A percentile compares a stretch with the other conserved stretches of the same genome.
Evolutionary conservation across 768 basidiomycete species (phyloP).

Genomic region (Rickenella mellea): DNA sequence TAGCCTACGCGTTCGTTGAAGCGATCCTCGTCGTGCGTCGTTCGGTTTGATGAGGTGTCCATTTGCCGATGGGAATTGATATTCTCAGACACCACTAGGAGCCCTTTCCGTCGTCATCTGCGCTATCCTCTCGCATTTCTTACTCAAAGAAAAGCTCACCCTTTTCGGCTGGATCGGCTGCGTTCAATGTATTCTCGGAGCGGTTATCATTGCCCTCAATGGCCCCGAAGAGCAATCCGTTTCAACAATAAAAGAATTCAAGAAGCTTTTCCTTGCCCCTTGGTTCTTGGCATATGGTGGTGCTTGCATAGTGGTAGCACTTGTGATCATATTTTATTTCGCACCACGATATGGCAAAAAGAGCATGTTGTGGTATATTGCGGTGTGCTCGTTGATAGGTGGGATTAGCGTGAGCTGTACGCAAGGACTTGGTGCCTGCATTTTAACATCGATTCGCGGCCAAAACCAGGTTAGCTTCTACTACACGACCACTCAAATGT

Average conservation of each 20-base stretch:
- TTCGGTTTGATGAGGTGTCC: constrained; percentile 1
- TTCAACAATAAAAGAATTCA: constrained; percentile 19
- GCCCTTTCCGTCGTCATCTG: constrained; percentile 39
- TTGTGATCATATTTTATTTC: constrained; percentile 21
- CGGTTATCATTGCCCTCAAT: constrained; percentile 33
- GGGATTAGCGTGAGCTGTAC: constrained; percentile 32
- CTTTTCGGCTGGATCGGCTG: constrained; percentile 42
- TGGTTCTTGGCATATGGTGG: constrained; percentile 31
- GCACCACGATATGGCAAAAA: constrained; percentile 29
- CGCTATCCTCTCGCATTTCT: constrained; percentile 34
- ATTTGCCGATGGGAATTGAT: not conserved
- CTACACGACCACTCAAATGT: not conserved
- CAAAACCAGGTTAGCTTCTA: constrained; percentile 17
- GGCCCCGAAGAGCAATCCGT: constrained; percentile 19
- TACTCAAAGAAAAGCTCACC: constrained; percentile 36
- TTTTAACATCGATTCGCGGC: constrained; percentile 24
- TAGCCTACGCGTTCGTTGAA: constrained; percentile 83
- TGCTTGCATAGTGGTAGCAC: constrained; percentile 13
- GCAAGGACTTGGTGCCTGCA: constrained; percentile 29
- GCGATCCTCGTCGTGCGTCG: constrained; percentile 83
- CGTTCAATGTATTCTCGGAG: constrained; percentile 19
- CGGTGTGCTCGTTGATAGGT: constrained; percentile 38
- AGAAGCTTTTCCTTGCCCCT: constrained; percentile 26
- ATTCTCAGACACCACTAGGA: constrained; percentile 19
- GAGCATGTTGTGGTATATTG: constrained; percentile 33